phyloP scores from a whole-genome alignment of 2,329 filamentous ascomycete species.

The Herpotrichia juniperi region DNA sequence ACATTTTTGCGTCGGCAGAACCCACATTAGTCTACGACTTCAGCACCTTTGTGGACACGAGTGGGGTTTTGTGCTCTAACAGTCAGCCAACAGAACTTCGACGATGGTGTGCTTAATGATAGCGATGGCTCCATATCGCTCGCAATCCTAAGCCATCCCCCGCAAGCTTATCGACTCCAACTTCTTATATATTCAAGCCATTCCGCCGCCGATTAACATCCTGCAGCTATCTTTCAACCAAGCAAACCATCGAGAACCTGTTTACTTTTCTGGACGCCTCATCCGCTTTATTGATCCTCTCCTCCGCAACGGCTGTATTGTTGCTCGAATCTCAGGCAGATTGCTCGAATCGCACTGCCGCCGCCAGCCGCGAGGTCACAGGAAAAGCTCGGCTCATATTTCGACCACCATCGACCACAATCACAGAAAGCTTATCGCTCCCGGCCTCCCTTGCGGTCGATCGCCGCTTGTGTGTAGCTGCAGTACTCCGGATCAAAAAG shows the following conservation, averaged over 20 bases:
- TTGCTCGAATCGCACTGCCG: slow-evolving; percentile 26
- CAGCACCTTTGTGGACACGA: slow-evolving; percentile 9
- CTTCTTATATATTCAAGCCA: neutral
- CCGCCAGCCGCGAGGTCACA: slow-evolving; percentile 31
- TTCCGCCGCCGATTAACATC: neutral
- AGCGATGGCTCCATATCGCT: slow-evolving; percentile 31
- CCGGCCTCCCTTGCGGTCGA: slow-evolving; percentile 12
- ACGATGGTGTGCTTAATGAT: slow-evolving; percentile 44
- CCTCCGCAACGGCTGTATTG: slow-evolving; percentile 9
- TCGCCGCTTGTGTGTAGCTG: slow-evolving; percentile 10
- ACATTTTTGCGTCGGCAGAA: slow-evolving; percentile 21
- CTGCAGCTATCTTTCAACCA: neutral
- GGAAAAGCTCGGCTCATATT: slow-evolving; percentile 42
- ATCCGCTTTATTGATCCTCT: neutral
- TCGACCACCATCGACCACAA: slow-evolving; percentile 7
- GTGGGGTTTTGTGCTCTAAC: slow-evolving; percentile 21
- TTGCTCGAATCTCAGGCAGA: slow-evolving; percentile 20
- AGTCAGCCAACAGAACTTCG: slow-evolving; percentile 28
- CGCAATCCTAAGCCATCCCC: slow-evolving; percentile 37
- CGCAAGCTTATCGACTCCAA: slow-evolving; percentile 13
- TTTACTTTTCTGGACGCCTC: slow-evolving; percentile 3
- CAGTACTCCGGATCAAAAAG: slow-evolving; percentile 11
- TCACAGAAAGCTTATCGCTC: slow-evolving; percentile 35
- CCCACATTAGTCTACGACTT: slow-evolving; percentile 11
- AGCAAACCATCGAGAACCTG: neutral